Evolutionary conservation across 257 asterid genomes (phyloP), one percentile per base, ranked within the genome.

Genomic region (Paulownia fortunei): DNA sequence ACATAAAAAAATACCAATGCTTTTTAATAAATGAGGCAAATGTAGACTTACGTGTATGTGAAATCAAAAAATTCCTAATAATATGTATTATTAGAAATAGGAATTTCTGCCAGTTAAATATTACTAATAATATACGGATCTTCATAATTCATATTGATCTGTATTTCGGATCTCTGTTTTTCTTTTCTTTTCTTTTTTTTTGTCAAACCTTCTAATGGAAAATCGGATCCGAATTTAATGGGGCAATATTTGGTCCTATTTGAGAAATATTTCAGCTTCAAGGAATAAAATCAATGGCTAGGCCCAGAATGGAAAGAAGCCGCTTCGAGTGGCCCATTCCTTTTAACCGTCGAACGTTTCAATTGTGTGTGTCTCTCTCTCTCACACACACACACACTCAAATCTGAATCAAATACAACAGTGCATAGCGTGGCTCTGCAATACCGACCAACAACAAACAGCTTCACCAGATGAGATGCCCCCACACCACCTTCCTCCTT

Each of bases 381-480:
- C 64, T 6, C 70, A 0, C 58, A 11, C 54, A 49, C 37, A 24
- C 79, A 55, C 62, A 15, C 73, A 37, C 67, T 55, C 76, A 80
- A 74, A 74, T 76, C 81, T 69, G 78, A 72, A 55, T 71, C 72
- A 55, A 73, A 52, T 37, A 6, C n/a, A 15, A 18, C 16, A 68
- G 60, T 26, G 30, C 26, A 32, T 9, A 27, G 15, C 1, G 34
- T 23, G 63, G 8, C 24, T 27, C 19, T 34, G 42, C 74, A 42
- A 1, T 21, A 16, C 72, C 16, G 30, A 54, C 36, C 74, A 73
- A 47, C 73, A 65, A 51, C 69, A 68, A 77, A 24, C 69, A 66
- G 26, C 58, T 69, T 23, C 71, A 69, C 67, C 82, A 41, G 54
- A 65, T 37, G 85, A 49, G 74, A 73, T 74, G 79, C 47, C 66